Evolutionary conservation across 768 basidiomycete species (phyloP), one percentile per base, ranked within the genome.

Genomic region (Sporobolomyces pararoseus): DNA sequence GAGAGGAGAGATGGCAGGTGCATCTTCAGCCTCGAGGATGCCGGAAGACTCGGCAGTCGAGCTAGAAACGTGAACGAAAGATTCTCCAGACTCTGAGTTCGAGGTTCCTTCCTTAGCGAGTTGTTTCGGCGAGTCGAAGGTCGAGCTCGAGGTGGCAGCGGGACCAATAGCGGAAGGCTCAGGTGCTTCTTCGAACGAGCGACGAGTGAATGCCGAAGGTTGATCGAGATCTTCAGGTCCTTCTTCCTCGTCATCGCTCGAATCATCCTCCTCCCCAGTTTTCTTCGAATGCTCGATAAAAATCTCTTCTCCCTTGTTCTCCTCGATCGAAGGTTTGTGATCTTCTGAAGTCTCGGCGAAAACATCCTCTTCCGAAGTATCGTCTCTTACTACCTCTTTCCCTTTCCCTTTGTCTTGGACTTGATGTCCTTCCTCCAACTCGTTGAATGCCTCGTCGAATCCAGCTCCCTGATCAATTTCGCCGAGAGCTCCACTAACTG

Each of bases 401-500:
- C 25, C 63, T 31, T 68, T 64, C 17, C 58, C 58, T 51, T 54
- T 50, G n/a, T 53, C 59, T 7, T 27, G 53, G n/a, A 2, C 21
- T 7, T 47, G n/a, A 31, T 61, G 27, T 6, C 19, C 10, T 57
- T 53, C 65, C 9, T 65, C 52, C 0, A 73, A 44, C 54, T 73
- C 72, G 19, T 65, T 73, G 60, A 80, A 80, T 29, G 79, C 78
- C 17, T 77, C 75, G 44, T 79, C 79, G 52, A 81, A 81, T 29
- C 68, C 67, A 2, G 69, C 69, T 9, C 49, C 53, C 5, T 25
- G 17, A n/a, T 70, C 63, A 19, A 71, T 51, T 23, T 66, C 62
- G 6, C 65, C 69, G 3, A 70, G 61, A 25, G 84, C 79, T 14
- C 82, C 79, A 25, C 86, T 86, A 65, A 89, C 75, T 53, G 89